These are phyloP conservation scores for Plasmodium fragile DNA, from an alignment of 169 alveolate genomes.

Conservation along the genomic window DNA sequence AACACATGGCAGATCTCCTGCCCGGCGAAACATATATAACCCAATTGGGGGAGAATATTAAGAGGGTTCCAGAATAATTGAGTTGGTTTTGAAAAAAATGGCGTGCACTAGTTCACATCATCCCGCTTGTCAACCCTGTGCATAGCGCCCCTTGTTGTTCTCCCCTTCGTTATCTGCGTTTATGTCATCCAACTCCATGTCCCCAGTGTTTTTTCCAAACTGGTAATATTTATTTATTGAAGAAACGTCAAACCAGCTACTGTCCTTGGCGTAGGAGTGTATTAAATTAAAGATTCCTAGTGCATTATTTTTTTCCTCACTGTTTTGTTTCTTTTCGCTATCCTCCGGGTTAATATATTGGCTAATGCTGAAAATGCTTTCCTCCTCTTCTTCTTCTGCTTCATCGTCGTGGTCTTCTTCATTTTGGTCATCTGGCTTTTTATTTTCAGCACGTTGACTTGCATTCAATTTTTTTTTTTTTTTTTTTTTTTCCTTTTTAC, in stretches of 20 bases:
- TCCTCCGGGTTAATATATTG: constrained; percentile 36
- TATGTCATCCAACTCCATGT: constrained; percentile 43
- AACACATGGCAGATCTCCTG: not conserved
- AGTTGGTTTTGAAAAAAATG: not conserved
- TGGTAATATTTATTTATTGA: constrained; percentile 56
- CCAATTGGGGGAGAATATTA: not conserved
- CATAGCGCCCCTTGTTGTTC: not conserved
- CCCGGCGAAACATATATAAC: not conserved
- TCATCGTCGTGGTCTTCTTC: not conserved
- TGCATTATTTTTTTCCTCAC: constrained; percentile 23
- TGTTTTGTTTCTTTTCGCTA: not conserved
- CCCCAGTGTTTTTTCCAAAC: constrained; percentile 31
- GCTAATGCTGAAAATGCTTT: constrained; percentile 45
- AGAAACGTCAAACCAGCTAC: constrained; percentile 72
- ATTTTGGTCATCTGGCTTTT: not conserved
- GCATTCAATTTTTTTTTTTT: not conserved
- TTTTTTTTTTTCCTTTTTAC: not conserved
- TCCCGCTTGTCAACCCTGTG: constrained; percentile 2
- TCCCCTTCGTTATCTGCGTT: not conserved
- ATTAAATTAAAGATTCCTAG: constrained; percentile 33
- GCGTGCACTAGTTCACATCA: not conserved
- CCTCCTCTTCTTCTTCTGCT: not conserved
- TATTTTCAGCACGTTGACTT: not conserved
- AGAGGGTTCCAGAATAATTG: not conserved
- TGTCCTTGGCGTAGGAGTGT: constrained; percentile 68